A percentile compares a stretch with the other conserved stretches of the same genome.
Evolutionary conservation across 495 filamentous ascomycete species (phyloP).

Genomic region (Annulohypoxylon stygium): DNA sequence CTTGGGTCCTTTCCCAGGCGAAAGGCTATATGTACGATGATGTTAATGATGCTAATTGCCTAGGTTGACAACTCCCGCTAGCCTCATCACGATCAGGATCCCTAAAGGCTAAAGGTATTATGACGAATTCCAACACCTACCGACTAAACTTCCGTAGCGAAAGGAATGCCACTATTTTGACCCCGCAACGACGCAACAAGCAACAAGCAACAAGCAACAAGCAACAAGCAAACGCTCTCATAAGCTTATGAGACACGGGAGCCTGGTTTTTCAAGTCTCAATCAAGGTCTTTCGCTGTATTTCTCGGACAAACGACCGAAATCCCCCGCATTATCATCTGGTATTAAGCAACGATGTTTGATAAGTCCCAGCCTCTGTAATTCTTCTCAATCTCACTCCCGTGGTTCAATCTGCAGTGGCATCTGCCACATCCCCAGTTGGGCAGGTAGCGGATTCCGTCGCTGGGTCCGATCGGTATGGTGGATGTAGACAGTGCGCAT

Average conservation of each 20-base stretch:
- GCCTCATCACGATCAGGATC: conserved; percentile 2
- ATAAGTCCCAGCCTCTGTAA: conserved; percentile 33
- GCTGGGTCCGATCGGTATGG: conserved; percentile 8
- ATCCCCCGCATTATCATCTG: conserved; percentile 19
- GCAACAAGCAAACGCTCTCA: conserved; percentile 34
- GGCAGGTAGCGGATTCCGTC: conserved; percentile 16
- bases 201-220: conserved; percentile 29
- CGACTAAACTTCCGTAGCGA: conserved; percentile 2
- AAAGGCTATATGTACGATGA: not conserved
- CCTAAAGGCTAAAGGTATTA: not conserved
- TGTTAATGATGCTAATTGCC: not conserved
- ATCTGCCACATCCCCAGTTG: conserved; percentile 24
- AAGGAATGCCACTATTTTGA: conserved; percentile 29
- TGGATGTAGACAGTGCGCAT: conserved; percentile 27
- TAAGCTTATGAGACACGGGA: conserved; percentile 18
- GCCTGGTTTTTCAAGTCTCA: conserved; percentile 11
- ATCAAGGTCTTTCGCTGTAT: conserved; percentile 20
- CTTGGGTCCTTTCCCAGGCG: not conserved
- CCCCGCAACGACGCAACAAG: conserved; percentile 46
- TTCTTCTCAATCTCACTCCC: conserved; percentile 15
- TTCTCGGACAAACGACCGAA: conserved; percentile 14
- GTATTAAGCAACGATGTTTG: conserved; percentile 29
- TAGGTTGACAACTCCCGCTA: not conserved
- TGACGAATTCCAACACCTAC: conserved; percentile 20
- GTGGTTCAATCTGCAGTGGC: conserved; percentile 12